These are phyloP conservation scores for Lithospermum erythrorhizon DNA, from an alignment of 257 asterid species.

Conservation along the genomic window DNA sequence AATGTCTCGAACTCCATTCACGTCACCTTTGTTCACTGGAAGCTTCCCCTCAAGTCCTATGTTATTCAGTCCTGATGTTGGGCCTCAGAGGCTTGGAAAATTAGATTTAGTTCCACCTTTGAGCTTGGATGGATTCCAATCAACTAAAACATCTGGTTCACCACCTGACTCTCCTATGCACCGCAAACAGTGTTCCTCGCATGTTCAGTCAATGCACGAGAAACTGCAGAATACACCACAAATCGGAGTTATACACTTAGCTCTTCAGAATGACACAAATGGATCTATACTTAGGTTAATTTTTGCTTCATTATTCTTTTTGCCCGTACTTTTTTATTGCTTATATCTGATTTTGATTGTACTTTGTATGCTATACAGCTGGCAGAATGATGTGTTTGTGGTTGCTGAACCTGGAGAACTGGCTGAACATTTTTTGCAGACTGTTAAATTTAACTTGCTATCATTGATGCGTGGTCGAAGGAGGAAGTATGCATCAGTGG, in stretches of 20 bases:
- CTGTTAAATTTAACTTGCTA: conserved; percentile 72
- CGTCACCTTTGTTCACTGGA: conserved; percentile 94
- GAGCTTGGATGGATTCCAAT: conserved; percentile 77
- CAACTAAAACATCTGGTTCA: conserved; percentile 50
- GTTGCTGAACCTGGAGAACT: conserved; percentile 98
- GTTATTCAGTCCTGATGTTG: conserved; percentile 74
- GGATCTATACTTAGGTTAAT: conserved; percentile 84
- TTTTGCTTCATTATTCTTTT: conserved; percentile 2
- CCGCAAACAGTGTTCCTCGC: conserved; percentile 56
- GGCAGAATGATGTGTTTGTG: conserved; percentile 99
- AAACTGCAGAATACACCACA: conserved; percentile 80
- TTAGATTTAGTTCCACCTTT: conserved; percentile 88
- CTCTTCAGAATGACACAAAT: conserved; percentile 80
- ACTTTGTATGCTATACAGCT: conserved; percentile 30
- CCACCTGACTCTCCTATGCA: conserved; percentile 84
- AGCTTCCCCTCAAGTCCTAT: conserved; percentile 90
- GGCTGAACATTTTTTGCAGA: conserved; percentile 83
- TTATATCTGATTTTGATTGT: conserved; percentile 13
- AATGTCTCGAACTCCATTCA: conserved; percentile 55
- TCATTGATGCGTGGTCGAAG: conserved; percentile 68
- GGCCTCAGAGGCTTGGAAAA: conserved; percentile 57
- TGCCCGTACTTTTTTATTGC: not conserved
- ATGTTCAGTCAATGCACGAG: conserved; percentile 58
- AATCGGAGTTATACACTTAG: conserved; percentile 84
- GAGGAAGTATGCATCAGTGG: conserved; percentile 61